These are phyloP conservation scores for Chalaropsis ovoidea DNA, from an alignment of 2,329 filamentous ascomycete genomes.

Conservation along the genomic window DNA sequence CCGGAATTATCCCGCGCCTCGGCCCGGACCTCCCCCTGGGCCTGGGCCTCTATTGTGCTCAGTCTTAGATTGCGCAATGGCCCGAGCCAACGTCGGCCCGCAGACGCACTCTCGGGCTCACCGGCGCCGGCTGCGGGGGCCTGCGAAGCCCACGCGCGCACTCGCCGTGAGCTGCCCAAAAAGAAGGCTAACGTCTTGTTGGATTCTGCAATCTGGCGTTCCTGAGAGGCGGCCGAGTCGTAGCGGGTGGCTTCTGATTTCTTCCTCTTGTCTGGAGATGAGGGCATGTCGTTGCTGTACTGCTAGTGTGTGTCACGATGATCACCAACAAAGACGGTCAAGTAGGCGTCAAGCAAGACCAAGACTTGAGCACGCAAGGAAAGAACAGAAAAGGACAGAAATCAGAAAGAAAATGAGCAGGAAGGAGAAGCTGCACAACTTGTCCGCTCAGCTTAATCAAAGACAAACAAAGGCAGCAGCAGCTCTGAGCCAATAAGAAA, in stretches of 20 bases:
- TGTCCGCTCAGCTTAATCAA: too few relatives aligned
- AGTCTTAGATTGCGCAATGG: not conserved
- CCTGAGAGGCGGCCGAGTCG: not conserved
- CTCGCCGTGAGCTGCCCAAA: not conserved
- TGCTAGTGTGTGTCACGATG: not conserved
- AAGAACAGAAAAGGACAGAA: too few relatives aligned
- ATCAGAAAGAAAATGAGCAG: too few relatives aligned
- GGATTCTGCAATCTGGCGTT: not conserved
- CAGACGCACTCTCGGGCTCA: too few relatives aligned
- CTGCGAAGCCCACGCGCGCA: not conserved
- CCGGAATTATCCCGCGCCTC: too few relatives aligned
- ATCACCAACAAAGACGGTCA: not conserved
- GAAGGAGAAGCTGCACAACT: too few relatives aligned
- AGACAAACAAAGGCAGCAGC: too few relatives aligned
- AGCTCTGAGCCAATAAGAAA: too few relatives aligned
- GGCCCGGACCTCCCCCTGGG: too few relatives aligned
- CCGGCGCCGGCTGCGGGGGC: not conserved
- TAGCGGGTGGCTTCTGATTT: not conserved
- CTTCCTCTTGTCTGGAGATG: not conserved
- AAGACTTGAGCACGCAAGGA: too few relatives aligned
- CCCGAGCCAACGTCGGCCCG: too few relatives aligned
- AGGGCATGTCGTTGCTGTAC: not conserved
- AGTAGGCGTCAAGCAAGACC: not conserved
- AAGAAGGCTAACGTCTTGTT: not conserved
- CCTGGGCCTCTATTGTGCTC: not conserved